phyloP scores from a whole-genome alignment of 1,139 yeast genomes.

The Geotrichum aggregatum region DNA sequence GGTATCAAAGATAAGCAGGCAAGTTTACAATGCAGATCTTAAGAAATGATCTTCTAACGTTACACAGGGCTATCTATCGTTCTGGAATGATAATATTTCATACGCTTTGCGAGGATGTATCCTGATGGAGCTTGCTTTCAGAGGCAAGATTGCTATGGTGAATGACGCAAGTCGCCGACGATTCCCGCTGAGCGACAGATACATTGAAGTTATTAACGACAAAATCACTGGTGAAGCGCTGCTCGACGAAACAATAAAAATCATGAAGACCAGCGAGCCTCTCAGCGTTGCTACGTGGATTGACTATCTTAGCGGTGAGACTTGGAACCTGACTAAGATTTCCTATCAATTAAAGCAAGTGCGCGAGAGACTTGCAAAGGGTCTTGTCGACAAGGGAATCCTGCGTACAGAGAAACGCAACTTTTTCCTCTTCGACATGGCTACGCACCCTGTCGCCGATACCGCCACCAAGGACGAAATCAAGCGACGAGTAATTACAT shows the following conservation, averaged over 20 bases:
- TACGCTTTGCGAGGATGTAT: slow-evolving; percentile 95
- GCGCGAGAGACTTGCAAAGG: slow-evolving; percentile 92
- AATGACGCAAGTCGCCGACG: slow-evolving; percentile 93
- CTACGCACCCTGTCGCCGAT: slow-evolving; percentile 95
- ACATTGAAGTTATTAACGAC: slow-evolving; percentile 80
- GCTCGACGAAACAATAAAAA: slow-evolving; percentile 84
- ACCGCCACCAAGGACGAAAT: slow-evolving; percentile 74
- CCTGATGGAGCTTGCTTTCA: slow-evolving; percentile 81
- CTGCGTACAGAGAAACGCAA: slow-evolving; percentile 92
- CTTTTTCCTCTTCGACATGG: slow-evolving; percentile 93
- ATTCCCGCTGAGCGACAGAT: slow-evolving; percentile 79
- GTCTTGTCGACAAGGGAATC: slow-evolving; percentile 96
- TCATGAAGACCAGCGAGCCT: slow-evolving; percentile 83
- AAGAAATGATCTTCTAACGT: neutral
- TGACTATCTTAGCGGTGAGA: slow-evolving; percentile 85
- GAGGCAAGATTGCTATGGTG: slow-evolving; percentile 82
- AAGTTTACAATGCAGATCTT: slow-evolving; percentile 6
- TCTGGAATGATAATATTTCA: slow-evolving; percentile 97
- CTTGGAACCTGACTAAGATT: slow-evolving; percentile 94
- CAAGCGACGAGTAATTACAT: slow-evolving; percentile 63
- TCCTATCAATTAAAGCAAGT: slow-evolving; percentile 95
- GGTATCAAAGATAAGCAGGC: slow-evolving; percentile 87
- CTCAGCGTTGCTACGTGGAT: slow-evolving; percentile 89
- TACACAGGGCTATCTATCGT: slow-evolving; percentile 71
- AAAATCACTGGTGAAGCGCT: slow-evolving; percentile 92